Conservation (phyloP, 805 yeast species). For the Metahyphopichia silvanorum region DNA sequence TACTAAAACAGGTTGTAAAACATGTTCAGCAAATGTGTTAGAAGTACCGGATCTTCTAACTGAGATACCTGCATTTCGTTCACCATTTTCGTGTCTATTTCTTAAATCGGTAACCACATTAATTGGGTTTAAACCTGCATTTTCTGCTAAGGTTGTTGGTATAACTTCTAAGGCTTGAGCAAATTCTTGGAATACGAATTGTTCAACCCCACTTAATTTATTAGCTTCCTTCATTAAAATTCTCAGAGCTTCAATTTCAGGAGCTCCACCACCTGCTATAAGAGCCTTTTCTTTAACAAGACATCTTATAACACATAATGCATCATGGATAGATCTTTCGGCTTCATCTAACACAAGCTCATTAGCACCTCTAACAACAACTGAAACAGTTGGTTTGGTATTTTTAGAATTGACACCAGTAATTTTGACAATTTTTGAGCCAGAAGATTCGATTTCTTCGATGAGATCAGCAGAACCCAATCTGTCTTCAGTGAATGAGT, state of each 20-base stretch:
- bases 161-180: slow-evolving; percentile 89
- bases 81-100: slow-evolving; percentile 87
- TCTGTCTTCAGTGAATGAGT: slow-evolving; percentile 87
- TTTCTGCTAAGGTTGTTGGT: slow-evolving; percentile 92
- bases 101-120: slow-evolving; percentile 90
- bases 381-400: slow-evolving; percentile 71
- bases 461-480: slow-evolving; percentile 88
- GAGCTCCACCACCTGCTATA: slow-evolving; percentile 99
- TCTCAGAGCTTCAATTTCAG: slow-evolving; percentile 87
- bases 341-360: slow-evolving; percentile 88
- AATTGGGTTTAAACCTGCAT: slow-evolving; percentile 90
- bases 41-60: slow-evolving; percentile 92
- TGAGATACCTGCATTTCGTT: slow-evolving; percentile 90
- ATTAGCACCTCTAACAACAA: slow-evolving; percentile 94
- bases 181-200: slow-evolving; percentile 87
- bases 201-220: slow-evolving; percentile 78
- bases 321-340: slow-evolving; percentile 96
- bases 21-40: slow-evolving; percentile 89
- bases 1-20: slow-evolving; percentile 93
- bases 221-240: slow-evolving; percentile 68
- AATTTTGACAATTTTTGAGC: slow-evolving; percentile 83
- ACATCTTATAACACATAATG: slow-evolving; percentile 89
- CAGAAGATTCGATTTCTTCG: slow-evolving; percentile 87
- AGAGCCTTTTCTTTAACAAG: slow-evolving; percentile 82
- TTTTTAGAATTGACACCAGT: slow-evolving; percentile 66